Evolutionary conservation across 2,329 filamentous ascomycete genomes (phyloP).

Genomic region (Cyclaneusma minus): DNA sequence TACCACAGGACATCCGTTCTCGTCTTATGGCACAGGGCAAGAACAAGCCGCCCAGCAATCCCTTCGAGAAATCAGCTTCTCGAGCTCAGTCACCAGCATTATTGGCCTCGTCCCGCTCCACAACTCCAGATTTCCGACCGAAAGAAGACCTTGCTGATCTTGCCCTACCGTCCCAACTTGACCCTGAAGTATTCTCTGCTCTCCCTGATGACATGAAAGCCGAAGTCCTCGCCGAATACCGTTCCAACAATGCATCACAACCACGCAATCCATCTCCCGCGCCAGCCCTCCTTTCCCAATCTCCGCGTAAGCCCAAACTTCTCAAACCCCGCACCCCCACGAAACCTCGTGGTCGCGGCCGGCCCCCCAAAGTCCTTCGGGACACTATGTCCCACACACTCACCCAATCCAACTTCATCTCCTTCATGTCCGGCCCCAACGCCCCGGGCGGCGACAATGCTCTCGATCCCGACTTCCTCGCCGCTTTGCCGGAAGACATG

Average conservation of each 20-base stretch:
- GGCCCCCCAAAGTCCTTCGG: conserved; percentile 33
- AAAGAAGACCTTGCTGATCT: conserved; percentile 1
- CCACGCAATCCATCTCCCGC: conserved; percentile 8
- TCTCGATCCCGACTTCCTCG: conserved; percentile 59
- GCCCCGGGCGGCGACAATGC: conserved; percentile 15
- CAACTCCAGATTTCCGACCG: too few relatives aligned
- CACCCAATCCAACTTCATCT: conserved; percentile 58
- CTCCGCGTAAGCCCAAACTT: conserved; percentile 33
- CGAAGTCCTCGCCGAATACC: conserved; percentile 65
- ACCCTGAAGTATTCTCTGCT: conserved; percentile 68
- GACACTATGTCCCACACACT: conserved; percentile 39
- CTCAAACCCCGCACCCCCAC: conserved; percentile 19
- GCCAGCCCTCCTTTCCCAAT: conserved; percentile 23
- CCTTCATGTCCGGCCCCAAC: conserved; percentile 11
- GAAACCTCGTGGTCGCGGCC: conserved; percentile 31
- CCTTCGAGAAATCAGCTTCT: conserved; percentile 20
- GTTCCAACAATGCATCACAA: conserved; percentile 15
- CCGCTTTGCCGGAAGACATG: conserved; percentile 69
- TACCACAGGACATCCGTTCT: conserved; percentile 69
- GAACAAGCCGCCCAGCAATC: conserved; percentile 13
- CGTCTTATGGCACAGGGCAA: conserved; percentile 49
- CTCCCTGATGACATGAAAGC: conserved; percentile 75
- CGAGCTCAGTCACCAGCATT: conserved; percentile 11
- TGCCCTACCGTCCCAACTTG: conserved; percentile 56
- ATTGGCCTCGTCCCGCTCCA: background rate